phyloP scores from a whole-genome alignment of 1,139 yeast genomes.

The Saccharomyces hybrid region DNA sequence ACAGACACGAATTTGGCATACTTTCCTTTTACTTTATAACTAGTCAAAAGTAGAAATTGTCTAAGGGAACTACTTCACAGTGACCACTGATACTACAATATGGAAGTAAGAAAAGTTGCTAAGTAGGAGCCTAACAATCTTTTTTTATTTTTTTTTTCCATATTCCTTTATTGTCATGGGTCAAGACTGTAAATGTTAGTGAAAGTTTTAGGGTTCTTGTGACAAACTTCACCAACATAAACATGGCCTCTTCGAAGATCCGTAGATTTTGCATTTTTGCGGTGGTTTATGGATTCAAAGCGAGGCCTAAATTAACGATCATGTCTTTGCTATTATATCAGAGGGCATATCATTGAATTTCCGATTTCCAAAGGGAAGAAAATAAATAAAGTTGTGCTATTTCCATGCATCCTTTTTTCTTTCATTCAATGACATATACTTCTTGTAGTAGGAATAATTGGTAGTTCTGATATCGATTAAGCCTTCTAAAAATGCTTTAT shows the following conservation, averaged over 20 bases:
- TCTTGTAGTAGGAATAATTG: neutral
- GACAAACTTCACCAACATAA: too few relatives aligned
- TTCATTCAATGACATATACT: slow-evolving; percentile 21
- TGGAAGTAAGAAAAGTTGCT: too few relatives aligned
- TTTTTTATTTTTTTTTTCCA: too few relatives aligned
- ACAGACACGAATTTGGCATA: neutral
- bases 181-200: too few relatives aligned
- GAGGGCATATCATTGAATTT: slow-evolving; percentile 20
- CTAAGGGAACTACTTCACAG: neutral
- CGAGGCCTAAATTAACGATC: slow-evolving; percentile 49
- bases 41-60: neutral
- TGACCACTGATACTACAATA: neutral
- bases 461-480: neutral
- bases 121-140: too few relatives aligned
- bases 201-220: too few relatives aligned
- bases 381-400: neutral
- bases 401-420: neutral
- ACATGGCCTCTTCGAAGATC: slow-evolving; percentile 44
- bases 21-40: neutral
- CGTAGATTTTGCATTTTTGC: slow-evolving; percentile 39
- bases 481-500: neutral
- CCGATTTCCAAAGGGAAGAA: neutral
- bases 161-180: too few relatives aligned
- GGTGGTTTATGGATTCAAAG: slow-evolving; percentile 61
- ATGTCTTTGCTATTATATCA: slow-evolving; percentile 5